Evolutionary conservation across 331 rosid genomes (phyloP), one percentile per base, ranked within the genome.

Genomic region (Quercus tomentella): DNA sequence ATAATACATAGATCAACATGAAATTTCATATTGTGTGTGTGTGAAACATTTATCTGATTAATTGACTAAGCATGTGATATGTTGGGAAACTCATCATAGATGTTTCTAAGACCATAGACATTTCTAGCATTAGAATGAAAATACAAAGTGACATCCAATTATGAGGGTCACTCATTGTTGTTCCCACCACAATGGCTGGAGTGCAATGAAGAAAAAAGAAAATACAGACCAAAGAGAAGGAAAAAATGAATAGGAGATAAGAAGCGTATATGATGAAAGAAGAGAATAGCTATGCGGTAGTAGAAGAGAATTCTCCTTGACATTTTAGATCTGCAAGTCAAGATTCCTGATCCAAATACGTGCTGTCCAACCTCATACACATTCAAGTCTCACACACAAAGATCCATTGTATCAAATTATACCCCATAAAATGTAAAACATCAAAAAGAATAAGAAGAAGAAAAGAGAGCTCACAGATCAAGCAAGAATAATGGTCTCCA

Each of bases 131-230:
- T 74, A 57, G 73, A 77, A 82, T 57, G 62, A 81, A 81, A 70
- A 81, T 10, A 72, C 63, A 78, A 83, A 83, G 86, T 88, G 84
- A 52, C 69, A 45, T 33, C 25, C 16, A 67, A 35, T 33, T 67
- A 67, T 67, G 72, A 67, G 23, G 62, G 55, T 73, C 66, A 83
- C 88, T 88, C 88, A 88, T 88, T 85, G 88, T 79, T 84, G 77
- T 83, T 73, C 84, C 91, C 91, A 85, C 91, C 83, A 75, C 26
- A 77, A 84, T 77, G 80, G 73, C 37, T 70, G 62, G 78, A 49
- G 31, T 22, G 30, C 26, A 28, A 26, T 2, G 37, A 28, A 62
- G 69, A 28, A 14, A 62, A 25, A 26, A 28, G 69, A 28, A 62
- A 26, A 62, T 62, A 26, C 35, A 26, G 69, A 6, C 8, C 69